These are phyloP conservation scores for Metschnikowia vanudenii DNA, from an alignment of 805 yeast genomes.

Conservation along the genomic window DNA sequence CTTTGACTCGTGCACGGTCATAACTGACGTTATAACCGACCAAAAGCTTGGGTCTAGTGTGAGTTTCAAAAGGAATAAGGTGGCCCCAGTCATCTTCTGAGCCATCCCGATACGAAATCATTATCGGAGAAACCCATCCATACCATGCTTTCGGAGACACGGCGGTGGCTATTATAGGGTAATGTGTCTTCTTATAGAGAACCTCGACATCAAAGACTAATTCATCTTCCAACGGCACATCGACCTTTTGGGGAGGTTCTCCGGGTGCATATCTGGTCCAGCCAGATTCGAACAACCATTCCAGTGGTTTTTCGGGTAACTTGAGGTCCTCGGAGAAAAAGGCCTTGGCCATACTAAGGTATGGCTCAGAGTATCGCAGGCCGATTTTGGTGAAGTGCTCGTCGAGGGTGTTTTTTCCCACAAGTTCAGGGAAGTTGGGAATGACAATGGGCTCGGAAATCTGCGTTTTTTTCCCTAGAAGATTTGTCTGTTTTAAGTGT, in stretches of 20 bases:
- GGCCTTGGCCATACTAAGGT: slow-evolving; percentile 47
- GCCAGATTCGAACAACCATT: slow-evolving; percentile 66
- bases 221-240: slow-evolving; percentile 66
- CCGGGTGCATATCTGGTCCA: slow-evolving; percentile 76
- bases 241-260: slow-evolving; percentile 53
- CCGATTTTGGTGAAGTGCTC: slow-evolving; percentile 86
- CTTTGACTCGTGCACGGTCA: slow-evolving; percentile 82
- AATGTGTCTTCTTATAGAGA: slow-evolving; percentile 68
- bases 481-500: slow-evolving; percentile 58
- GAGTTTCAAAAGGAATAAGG: slow-evolving; percentile 70
- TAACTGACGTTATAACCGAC: slow-evolving; percentile 90
- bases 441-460: slow-evolving; percentile 55
- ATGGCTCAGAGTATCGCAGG: slow-evolving; percentile 54
- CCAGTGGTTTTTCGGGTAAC: slow-evolving; percentile 45
- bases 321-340: slow-evolving; percentile 33
- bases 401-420: slow-evolving; percentile 65
- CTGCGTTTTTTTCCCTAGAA: slow-evolving; percentile 74
- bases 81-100: slow-evolving; percentile 51
- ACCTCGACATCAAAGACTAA: slow-evolving; percentile 90
- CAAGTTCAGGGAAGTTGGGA: slow-evolving; percentile 64
- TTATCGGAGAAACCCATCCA: slow-evolving; percentile 88
- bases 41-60: slow-evolving; percentile 50
- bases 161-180: slow-evolving; percentile 80
- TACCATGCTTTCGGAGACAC: slow-evolving; percentile 81
- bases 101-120: slow-evolving; percentile 39